Base-by-base conservation (phyloP, 805 yeast species). In the Yamadazyma akitaensis region DNA sequence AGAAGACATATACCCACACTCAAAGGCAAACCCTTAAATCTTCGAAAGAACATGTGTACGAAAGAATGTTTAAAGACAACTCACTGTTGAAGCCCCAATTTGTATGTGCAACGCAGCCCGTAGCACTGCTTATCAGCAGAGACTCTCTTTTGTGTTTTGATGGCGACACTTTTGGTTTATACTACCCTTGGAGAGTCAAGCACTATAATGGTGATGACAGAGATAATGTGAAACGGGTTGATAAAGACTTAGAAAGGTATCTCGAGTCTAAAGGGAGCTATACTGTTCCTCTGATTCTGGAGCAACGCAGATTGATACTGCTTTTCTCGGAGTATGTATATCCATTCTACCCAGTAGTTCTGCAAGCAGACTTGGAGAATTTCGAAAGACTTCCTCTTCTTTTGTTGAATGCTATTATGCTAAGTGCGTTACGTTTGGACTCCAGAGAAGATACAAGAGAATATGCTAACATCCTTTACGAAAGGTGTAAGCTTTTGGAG, bases 101-200 rank as follows among this genome's bases (percentile, higher is more conserved):
- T 44, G 60, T 62, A 5, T 57, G 60, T 26, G 57, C 67, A 1
- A 56, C 64, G 2, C 67, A 63, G 43, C 67, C 68, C 9, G 46
- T 63, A 38, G 64, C 68, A 4, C 65, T 62, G 33, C 51, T 63
- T 12, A 50, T 63, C 26, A 59, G 64, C 31, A 50, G 61, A 43
- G 67, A 62, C 43, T 56, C 67, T 5, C 57, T 62, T 44, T 42
- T 63, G 17, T 55, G 65, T 13, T 51, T 62, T 18, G 58, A 61
- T n/a, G 67, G 65, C 1, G 64, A 63, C 13, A 50, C 57, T 19
- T 57, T 59, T 40, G 59, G 63, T 18, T 40, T 61, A 13, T 63
- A 51, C 48, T 62, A 56, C 42, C 68, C 67, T 0, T 63, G 68
- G 68, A 51, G 65, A 52, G 62, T 54, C 25, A 40, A 54, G 11